Percentiles rank a stretch among this genome's conserved stretches.
phyloP scores from a whole-genome alignment of 2,329 filamentous ascomycete species.

The Harringtonia aguacate region DNA sequence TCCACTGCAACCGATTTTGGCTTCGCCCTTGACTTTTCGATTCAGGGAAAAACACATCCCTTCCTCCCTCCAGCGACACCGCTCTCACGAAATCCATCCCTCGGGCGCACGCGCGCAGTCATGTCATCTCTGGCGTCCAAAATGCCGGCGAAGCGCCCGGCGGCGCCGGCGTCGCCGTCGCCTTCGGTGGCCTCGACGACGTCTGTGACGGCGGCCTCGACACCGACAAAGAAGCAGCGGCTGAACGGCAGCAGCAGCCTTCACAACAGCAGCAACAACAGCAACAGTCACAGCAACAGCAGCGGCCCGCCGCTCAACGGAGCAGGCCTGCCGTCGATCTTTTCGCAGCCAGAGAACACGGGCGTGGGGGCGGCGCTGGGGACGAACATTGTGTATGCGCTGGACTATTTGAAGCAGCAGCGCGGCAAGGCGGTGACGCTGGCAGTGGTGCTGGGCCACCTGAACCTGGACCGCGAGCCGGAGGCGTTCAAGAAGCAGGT shows the following conservation, averaged over 20 bases:
- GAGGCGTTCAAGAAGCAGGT: constrained; percentile 55
- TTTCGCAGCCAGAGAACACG: constrained; percentile 66
- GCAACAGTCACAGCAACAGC: background rate
- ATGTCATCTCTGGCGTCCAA: constrained; percentile 44
- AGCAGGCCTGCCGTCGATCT: constrained; percentile 38
- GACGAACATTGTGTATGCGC: constrained; percentile 79
- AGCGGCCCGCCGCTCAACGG: background rate
- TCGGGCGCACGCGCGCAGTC: too few species aligned
- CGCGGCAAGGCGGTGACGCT: constrained; percentile 60
- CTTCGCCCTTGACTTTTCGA: too few species aligned
- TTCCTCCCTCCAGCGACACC: too few species aligned
- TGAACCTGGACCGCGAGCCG: constrained; percentile 56
- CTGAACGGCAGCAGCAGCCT: constrained; percentile 13
- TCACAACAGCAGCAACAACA: background rate
- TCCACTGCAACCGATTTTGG: too few species aligned
- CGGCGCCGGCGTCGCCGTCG: constrained; percentile 49
- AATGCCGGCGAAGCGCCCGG: constrained; percentile 40
- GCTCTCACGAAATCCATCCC: too few species aligned
- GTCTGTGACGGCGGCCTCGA: constrained; percentile 41
- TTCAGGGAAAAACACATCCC: too few species aligned
- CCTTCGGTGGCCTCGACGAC: constrained; percentile 43
- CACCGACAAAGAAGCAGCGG: constrained; percentile 52
- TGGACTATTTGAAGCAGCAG: constrained; percentile 69
- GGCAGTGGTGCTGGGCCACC: constrained; percentile 67
- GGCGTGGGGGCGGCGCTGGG: constrained; percentile 71